Evolutionary conservation across 805 yeast species (phyloP).

Genomic region (Sugiyamaella lignohabitans): DNA sequence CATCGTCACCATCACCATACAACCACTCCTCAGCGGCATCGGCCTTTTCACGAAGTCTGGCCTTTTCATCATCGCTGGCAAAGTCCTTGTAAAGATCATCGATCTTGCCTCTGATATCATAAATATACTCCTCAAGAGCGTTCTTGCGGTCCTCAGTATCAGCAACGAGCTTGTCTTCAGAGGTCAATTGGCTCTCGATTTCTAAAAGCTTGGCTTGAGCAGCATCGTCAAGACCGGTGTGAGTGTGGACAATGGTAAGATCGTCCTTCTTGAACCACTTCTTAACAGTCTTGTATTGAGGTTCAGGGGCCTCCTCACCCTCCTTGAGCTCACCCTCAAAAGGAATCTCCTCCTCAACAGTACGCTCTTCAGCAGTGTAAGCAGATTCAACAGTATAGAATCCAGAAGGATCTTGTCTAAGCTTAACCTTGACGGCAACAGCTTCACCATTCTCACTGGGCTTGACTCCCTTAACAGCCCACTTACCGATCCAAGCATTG

Average conservation of each 20-base stretch:
- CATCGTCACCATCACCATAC: conserved; percentile 94
- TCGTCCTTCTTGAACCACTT: conserved; percentile 89
- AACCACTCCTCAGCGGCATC: conserved; percentile 95
- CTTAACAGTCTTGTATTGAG: conserved; percentile 83
- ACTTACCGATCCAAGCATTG: conserved; percentile 62
- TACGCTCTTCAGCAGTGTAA: conserved; percentile 86
- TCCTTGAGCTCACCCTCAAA: conserved; percentile 36
- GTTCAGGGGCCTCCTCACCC: conserved; percentile 51
- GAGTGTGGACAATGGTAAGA: conserved; percentile 52
- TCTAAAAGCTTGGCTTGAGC: conserved; percentile 63
- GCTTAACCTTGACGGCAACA: conserved; percentile 83
- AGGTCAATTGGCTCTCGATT: conserved; percentile 74
- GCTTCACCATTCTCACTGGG: conserved; percentile 64
- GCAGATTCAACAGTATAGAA: conserved; percentile 91
- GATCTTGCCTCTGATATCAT: conserved; percentile 93
- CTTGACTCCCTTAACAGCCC: conserved; percentile 82
- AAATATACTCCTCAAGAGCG: conserved; percentile 96
- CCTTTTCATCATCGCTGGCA: conserved; percentile 88
- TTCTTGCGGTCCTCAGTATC: conserved; percentile 99
- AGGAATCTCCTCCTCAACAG: conserved; percentile 76
- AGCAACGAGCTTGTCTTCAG: conserved; percentile 92
- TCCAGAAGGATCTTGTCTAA: conserved; percentile 96
- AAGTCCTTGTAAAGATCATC: conserved; percentile 85
- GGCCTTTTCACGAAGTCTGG: conserved; percentile 63
- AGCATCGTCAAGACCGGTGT: conserved; percentile 52